Evolutionary conservation across 139 green algal species (phyloP), one percentile per base, ranked within the genome.

Genomic region (Coccomyxa sp.): DNA sequence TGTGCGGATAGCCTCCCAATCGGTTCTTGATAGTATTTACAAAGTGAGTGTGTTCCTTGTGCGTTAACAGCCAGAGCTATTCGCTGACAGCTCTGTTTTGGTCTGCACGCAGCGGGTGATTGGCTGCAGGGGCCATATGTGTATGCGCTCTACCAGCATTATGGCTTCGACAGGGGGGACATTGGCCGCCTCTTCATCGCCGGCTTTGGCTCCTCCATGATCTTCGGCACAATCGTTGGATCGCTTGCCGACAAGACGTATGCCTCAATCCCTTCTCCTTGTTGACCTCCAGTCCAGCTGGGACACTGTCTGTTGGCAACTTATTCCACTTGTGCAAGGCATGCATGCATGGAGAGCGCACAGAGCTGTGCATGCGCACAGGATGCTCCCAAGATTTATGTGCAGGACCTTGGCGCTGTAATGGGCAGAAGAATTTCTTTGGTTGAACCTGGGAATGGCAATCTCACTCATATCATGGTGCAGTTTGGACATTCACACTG

Each of bases 41-140:
- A 80, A n/a, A 58, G 3, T 80, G 76, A 13, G 13, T 1, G 1
- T 28, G 76, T 38, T 3, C n/a, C 57, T 16, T 78, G 74, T 79
- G 74, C 27, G 25, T 10, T 21, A 1, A 27, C 21, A 11, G n/a
- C 74, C 27, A 21, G 74, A 31, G 25, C 74, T 57, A 1, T 79
- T 38, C 18, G 16, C 16, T 66, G 76, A 32, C 30, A 66, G 1
- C 27, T n/a, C 3, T 59, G 14, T 63, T 77, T 14, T 13, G 67
- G 63, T 67, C 27, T 67, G 13, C 25, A 13, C 85, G 82, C 93
- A 97, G 95, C 94, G n/a, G 95, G 95, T 13, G 97, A 99, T 85
- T 99, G 97, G 97, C 90, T 99, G 76, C 97, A 99, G 79, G 97
- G 97, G 1, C 97, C 97, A 0, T 98, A 99, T 87, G 95, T 99